Percentiles rank a stretch among this genome's conserved stretches.
These are phyloP conservation scores for Rossbeevera mucosa DNA, from an alignment of 768 basidiomycete species.

Conservation along the genomic window DNA sequence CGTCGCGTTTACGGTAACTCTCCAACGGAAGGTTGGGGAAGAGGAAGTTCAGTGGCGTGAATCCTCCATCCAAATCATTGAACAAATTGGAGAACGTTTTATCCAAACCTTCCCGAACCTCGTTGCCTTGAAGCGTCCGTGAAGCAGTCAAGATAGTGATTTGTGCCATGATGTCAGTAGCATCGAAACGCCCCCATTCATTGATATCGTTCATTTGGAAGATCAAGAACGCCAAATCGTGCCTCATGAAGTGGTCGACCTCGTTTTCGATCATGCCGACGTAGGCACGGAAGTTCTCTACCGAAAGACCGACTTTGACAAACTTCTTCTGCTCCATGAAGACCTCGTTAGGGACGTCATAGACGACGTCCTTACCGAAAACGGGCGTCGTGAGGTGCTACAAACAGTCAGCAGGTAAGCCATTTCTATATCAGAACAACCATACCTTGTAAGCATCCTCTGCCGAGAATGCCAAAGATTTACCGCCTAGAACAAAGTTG, in stretches of 20 bases:
- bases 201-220: conserved; percentile 63
- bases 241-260: conserved; percentile 63
- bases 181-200: conserved; percentile 78
- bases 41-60: conserved; percentile 93
- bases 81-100: conserved; percentile 82
- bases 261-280: conserved; percentile 76
- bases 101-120: conserved; percentile 76
- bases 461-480: conserved; percentile 85
- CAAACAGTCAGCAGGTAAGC: neutral
- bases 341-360: conserved; percentile 91
- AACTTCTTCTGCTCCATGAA: conserved; percentile 99
- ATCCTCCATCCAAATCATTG: conserved; percentile 90
- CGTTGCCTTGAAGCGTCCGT: conserved; percentile 87
- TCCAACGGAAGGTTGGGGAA: conserved; percentile 91
- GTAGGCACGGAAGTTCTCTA: conserved; percentile 86
- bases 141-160: conserved; percentile 95
- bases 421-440: neutral
- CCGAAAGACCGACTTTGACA: conserved; percentile 91
- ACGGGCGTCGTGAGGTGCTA: conserved; percentile 91
- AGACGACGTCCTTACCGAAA: conserved; percentile 96
- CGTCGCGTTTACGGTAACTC: conserved; percentile 84
- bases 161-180: conserved; percentile 68
- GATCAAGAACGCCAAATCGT: conserved; percentile 57
- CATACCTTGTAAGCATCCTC: conserved; percentile 94
- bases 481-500: conserved; percentile 92